Evolutionary conservation across 2,329 filamentous ascomycete genomes (phyloP).

Genomic region (Plectosphaerella plurivora): DNA sequence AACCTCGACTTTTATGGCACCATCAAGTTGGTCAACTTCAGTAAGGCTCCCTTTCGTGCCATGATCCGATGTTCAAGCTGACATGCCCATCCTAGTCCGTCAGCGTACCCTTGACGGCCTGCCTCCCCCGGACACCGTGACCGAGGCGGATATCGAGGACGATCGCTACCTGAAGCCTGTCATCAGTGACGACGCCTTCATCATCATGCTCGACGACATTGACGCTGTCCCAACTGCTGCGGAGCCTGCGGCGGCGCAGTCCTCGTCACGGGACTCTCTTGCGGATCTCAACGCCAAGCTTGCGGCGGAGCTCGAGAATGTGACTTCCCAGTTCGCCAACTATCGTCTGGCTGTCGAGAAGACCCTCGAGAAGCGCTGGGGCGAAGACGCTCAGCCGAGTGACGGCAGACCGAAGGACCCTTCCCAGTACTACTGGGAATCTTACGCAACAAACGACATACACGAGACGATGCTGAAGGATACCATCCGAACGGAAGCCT

Average conservation of each 20-base stretch:
- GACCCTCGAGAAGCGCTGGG: conserved; percentile 63
- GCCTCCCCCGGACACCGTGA: conserved; percentile 52
- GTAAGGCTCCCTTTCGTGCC: conserved; percentile 20
- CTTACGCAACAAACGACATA: conserved; percentile 65
- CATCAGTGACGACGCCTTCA: conserved; percentile 81
- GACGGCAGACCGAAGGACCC: conserved; percentile 22
- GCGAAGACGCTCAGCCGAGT: conserved; percentile 35
- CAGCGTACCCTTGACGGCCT: conserved; percentile 37
- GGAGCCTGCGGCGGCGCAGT: conserved; percentile 11
- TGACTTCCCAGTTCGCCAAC: conserved; percentile 58
- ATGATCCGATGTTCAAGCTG: neutral
- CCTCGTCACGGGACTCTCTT: conserved; percentile 28
- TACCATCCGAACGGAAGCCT: conserved; percentile 79
- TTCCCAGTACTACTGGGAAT: conserved; percentile 54
- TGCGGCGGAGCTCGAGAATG: conserved; percentile 54
- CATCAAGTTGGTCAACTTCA: conserved; percentile 72
- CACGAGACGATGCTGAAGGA: conserved; percentile 97
- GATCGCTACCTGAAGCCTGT: conserved; percentile 81
- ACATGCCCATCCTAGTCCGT: conserved; percentile 33
- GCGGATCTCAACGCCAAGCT: conserved; percentile 50
- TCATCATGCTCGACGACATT: conserved; percentile 84
- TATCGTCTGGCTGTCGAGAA: conserved; percentile 63
- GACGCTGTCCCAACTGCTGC: conserved; percentile 37
- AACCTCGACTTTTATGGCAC: conserved; percentile 68
- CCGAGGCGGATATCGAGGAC: conserved; percentile 61